Conservation (phyloP, 208 protist genomes). For the Porcisia hertigi region DNA sequence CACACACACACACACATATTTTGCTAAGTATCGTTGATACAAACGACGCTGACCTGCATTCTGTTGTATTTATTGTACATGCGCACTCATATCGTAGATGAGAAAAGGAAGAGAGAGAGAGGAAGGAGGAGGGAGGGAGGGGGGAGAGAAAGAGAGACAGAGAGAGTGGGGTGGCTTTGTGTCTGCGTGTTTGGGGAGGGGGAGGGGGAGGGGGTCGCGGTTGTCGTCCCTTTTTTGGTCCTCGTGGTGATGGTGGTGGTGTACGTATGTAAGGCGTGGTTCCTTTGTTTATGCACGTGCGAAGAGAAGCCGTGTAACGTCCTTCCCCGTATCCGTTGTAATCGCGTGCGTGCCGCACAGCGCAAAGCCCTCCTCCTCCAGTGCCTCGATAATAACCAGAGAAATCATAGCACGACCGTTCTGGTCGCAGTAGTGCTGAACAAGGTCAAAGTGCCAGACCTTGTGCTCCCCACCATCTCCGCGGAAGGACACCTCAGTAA, state of each 20-base stretch:
- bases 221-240: neutral
- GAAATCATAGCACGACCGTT: conserved; percentile 66
- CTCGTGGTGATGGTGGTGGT: neutral
- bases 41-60: too few relatives aligned
- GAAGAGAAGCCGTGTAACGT: conserved; percentile 79
- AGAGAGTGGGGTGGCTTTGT: too few relatives aligned
- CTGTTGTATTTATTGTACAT: neutral
- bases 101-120: too few relatives aligned
- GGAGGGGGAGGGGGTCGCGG: too few relatives aligned
- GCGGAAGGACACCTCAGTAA: neutral
- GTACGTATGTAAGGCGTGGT: neutral
- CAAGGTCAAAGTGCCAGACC: conserved; percentile 65
- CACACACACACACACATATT: neutral
- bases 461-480: conserved; percentile 41
- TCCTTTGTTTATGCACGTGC: conserved; percentile 34
- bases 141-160: too few relatives aligned
- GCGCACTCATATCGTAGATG: too few relatives aligned
- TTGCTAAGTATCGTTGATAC: neutral
- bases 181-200: too few relatives aligned
- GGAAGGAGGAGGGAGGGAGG: too few relatives aligned
- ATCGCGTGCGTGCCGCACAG: conserved; percentile 67
- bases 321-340: conserved; percentile 55
- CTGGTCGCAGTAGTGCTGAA: conserved; percentile 87
- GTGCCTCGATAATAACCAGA: conserved; percentile 57
- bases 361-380: conserved; percentile 77